phyloP scores from a whole-genome alignment of 1,284 basidiomycete genomes.

The Ceratobasidium sp. region DNA sequence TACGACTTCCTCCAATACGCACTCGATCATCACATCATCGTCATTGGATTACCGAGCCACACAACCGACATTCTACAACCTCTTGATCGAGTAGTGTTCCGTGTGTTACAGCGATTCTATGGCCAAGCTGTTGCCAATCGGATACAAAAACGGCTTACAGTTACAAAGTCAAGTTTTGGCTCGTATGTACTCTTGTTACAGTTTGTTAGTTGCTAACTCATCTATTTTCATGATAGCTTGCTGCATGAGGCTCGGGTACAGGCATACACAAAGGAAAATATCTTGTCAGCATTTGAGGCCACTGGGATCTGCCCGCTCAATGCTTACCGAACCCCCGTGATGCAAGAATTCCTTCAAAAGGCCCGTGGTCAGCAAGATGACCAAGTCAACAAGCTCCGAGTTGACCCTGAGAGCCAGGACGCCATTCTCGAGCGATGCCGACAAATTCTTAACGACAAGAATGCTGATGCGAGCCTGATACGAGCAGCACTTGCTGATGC shows the following conservation, averaged over 20 bases:
- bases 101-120: conserved; percentile 51
- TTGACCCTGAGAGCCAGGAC: neutral
- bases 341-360: conserved; percentile 12
- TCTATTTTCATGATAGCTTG: conserved; percentile 48
- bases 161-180: conserved; percentile 50
- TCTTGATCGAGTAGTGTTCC: conserved; percentile 60
- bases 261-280: conserved; percentile 53
- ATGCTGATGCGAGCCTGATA: neutral
- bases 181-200: neutral
- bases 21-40: conserved; percentile 53
- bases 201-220: neutral
- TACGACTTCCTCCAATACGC: conserved; percentile 52
- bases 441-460: neutral
- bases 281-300: conserved; percentile 53
- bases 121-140: conserved; percentile 16
- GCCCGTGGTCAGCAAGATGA: conserved; percentile 6
- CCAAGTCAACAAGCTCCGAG: neutral
- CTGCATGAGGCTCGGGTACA: conserved; percentile 51
- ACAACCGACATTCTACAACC: conserved; percentile 61
- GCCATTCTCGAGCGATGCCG: neutral
- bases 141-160: conserved; percentile 36
- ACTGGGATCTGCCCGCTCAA: conserved; percentile 53
- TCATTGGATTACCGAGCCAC: conserved; percentile 59
- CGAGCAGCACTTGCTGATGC: neutral
- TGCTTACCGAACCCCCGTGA: conserved; percentile 34